A percentile compares a stretch with the other conserved stretches of the same genome.
phyloP scores from a whole-genome alignment of 257 asterid species.

The Lantana camara region DNA sequence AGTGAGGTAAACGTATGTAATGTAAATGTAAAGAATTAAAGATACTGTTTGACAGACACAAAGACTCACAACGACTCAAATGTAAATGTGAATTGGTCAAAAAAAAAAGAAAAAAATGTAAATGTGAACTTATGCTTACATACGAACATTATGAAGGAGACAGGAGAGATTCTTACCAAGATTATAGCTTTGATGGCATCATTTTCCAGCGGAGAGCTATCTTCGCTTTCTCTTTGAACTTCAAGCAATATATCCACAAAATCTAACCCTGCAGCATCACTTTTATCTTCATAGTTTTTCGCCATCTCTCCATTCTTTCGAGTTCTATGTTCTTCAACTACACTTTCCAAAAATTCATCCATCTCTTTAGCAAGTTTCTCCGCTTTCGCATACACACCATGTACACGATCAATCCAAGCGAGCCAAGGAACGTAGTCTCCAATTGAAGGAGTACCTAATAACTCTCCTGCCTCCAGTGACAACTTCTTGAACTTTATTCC shows the following conservation, averaged over 20 bases:
- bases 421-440: constrained; percentile 48
- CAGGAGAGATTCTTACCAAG: constrained; percentile 18
- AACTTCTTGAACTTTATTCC: constrained; percentile 27
- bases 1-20: too few species aligned
- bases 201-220: constrained; percentile 7
- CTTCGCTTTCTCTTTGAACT: constrained; percentile 22
- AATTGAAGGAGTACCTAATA: constrained; percentile 32
- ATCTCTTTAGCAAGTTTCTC: constrained; percentile 33
- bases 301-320: background rate
- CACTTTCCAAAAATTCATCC: constrained; percentile 41
- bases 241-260: constrained; percentile 51
- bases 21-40: too few species aligned
- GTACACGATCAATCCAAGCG: constrained; percentile 27
- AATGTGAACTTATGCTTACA: too few species aligned
- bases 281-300: background rate
- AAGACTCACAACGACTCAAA: too few species aligned
- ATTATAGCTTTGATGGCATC: constrained; percentile 43
- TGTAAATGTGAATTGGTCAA: too few species aligned
- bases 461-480: constrained; percentile 8
- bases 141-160: too few species aligned
- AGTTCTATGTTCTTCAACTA: constrained; percentile 35
- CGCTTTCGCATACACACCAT: constrained; percentile 34
- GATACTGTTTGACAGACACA: too few species aligned
- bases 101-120: too few species aligned
- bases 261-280: background rate